Evolutionary conservation across 176 grass and related monocot species (phyloP).

Genomic region (Thinopyrum elongatum): DNA sequence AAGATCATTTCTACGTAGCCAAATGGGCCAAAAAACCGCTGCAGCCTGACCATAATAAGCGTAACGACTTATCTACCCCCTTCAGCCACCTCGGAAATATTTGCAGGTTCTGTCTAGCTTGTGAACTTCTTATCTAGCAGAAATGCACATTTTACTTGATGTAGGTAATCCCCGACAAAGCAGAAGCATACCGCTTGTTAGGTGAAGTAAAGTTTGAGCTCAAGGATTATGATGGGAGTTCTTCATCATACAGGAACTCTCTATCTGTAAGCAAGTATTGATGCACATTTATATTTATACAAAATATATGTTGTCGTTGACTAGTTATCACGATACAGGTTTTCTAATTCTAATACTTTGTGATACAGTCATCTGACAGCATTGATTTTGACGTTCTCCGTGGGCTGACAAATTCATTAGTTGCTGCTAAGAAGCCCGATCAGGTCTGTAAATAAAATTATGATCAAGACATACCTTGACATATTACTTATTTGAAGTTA

Average conservation of each 20-base stretch:
- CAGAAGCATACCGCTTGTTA: constrained; percentile 78
- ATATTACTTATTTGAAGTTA: constrained; percentile 1
- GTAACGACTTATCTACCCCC: not conserved
- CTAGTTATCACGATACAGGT: not conserved
- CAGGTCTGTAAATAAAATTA: constrained; percentile 46
- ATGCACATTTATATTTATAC: constrained; percentile 8
- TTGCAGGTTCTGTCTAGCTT: not conserved
- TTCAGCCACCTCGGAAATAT: not conserved
- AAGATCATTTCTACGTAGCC: not conserved
- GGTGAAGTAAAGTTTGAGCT: constrained; percentile 95
- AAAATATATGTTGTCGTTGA: constrained; percentile 17
- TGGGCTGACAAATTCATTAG: constrained; percentile 82
- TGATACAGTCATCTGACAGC: constrained; percentile 59
- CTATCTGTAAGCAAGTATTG: constrained; percentile 56
- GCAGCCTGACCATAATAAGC: not conserved
- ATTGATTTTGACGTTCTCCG: constrained; percentile 90
- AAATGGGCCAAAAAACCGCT: not conserved
- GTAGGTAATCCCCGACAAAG: constrained; percentile 84
- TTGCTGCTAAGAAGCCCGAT: constrained; percentile 82
- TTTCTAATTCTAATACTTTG: constrained; percentile 28
- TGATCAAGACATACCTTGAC: not conserved
- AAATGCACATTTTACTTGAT: constrained; percentile 30
- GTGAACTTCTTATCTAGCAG: constrained; percentile 31
- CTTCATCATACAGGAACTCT: constrained; percentile 62
- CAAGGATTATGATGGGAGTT: constrained; percentile 91